These are phyloP conservation scores for Artemisia princeps DNA, from an alignment of 140 eudicot species.

Conservation along the genomic window DNA sequence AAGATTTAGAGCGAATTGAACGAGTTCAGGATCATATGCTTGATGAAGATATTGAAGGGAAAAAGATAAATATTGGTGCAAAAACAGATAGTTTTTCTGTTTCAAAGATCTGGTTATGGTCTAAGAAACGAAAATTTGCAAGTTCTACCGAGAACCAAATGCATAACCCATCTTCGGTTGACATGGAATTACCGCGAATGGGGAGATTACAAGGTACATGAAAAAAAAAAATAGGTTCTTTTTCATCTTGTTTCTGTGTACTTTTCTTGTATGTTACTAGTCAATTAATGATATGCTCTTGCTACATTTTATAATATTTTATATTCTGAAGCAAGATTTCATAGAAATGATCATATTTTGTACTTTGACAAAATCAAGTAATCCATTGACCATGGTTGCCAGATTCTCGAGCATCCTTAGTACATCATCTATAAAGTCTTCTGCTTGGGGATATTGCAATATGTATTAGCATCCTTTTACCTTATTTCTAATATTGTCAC, in stretches of 20 bases:
- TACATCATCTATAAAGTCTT: slow-evolving; percentile 7
- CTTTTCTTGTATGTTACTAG: slow-evolving; percentile 28
- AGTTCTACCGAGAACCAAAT: slow-evolving; percentile 44
- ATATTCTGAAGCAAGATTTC: slow-evolving; percentile 32
- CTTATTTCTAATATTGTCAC: not conserved
- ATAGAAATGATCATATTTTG: slow-evolving; percentile 21
- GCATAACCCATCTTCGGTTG: slow-evolving; percentile 42
- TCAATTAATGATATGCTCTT: slow-evolving; percentile 20
- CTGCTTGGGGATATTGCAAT: slow-evolving; percentile 4
- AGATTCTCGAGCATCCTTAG: slow-evolving; percentile 18
- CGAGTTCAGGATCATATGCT: slow-evolving; percentile 15
- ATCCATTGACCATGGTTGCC: slow-evolving; percentile 17
- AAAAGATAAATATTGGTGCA: slow-evolving; percentile 64
- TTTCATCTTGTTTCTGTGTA: slow-evolving; percentile 26
- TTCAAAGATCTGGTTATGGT: slow-evolving; percentile 95
- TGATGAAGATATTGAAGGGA: slow-evolving; percentile 55
- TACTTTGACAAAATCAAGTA: slow-evolving; percentile 16
- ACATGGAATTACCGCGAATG: slow-evolving; percentile 54
- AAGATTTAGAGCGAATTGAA: slow-evolving; percentile 20
- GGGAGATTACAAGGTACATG: slow-evolving; percentile 50
- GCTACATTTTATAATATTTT: slow-evolving; percentile 19
- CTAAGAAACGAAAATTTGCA: slow-evolving; percentile 64
- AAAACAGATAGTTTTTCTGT: slow-evolving; percentile 89
- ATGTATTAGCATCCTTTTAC: not conserved
- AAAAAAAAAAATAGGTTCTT: slow-evolving; percentile 21